Evolutionary conservation across 805 yeast genomes (phyloP), one percentile per base, ranked within the genome.

Genomic region (Spathaspora passalidarum): DNA sequence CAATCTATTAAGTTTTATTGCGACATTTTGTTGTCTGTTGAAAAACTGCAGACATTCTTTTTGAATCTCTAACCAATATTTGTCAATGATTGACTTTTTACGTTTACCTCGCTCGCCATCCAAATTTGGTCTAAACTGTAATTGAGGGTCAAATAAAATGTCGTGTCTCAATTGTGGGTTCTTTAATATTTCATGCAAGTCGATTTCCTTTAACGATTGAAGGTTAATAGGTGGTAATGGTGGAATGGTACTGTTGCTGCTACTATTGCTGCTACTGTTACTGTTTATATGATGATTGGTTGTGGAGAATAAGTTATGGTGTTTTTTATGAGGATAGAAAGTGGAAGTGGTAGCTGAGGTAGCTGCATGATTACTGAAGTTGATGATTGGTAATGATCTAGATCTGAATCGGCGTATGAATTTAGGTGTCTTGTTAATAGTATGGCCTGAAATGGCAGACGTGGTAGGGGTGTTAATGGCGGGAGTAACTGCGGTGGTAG

Each of bases 101-200:
- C 90, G 76, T 49, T 82, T 76, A 21, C 96, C 96, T 43, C 96
- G 73, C 66, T 91, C 97, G 43, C 96, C 96, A 62, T 88, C 96
- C 53, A 90, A 70, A 59, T 88, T 88, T 22, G 96, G 96, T 61
- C 97, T 79, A 64, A 91, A 88, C 69, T 90, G 96, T 48, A 91
- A 72, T 59, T 87, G 88, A 14, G 97, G 95, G 68, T 91, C 97
- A 61, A 91, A 91, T 11, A 89, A 75, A 44, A 92, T 88, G 62
- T 92, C 98, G 64, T 91, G 98, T 52, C 98, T 79, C 46, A 91
- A 72, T 62, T 89, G 96, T 3, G 96, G 96, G 65, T 91, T 91
- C 60, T 87, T 88, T 54, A 91, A 74, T 44, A 92, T 91, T 60
- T 89, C 96, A 50, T 86, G 86, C 39, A 91, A 67, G 58, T 91